These are phyloP conservation scores for Thuja plicata DNA, from an alignment of 83 land plant species.

Conservation along the genomic window DNA sequence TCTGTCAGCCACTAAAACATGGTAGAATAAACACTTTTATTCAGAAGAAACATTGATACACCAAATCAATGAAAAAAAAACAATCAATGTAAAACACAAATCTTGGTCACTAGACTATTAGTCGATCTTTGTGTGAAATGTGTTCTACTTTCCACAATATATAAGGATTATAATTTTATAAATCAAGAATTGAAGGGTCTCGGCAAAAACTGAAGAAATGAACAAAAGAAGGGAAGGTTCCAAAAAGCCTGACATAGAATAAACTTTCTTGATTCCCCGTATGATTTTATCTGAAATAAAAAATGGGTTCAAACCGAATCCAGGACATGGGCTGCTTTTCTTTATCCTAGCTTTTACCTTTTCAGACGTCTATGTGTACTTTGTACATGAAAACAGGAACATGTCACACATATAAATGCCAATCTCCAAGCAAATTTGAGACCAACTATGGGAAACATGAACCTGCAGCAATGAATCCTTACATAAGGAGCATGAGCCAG, in stretches of 20 bases:
- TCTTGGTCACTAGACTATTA: not conserved
- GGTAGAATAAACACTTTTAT: not conserved
- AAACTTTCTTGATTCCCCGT: not conserved
- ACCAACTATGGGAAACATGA: slow-evolving; percentile 12
- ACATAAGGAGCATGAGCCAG: slow-evolving; percentile 3
- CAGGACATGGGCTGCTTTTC: not conserved
- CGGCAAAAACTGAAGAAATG: not conserved
- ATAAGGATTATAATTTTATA: not conserved
- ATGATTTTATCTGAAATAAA: not conserved
- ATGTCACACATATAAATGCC: slow-evolving; percentile 4
- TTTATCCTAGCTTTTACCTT: slow-evolving; percentile 7
- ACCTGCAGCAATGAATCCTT: slow-evolving; percentile 10
- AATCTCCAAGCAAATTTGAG: slow-evolving; percentile 16
- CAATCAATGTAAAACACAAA: not conserved
- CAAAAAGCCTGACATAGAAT: slow-evolving; percentile 1
- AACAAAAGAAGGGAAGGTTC: not conserved
- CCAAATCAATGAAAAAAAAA: not conserved
- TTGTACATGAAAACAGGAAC: slow-evolving; percentile 7
- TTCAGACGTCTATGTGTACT: not conserved
- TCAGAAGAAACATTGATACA: not conserved
- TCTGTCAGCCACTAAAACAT: not conserved
- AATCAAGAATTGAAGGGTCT: not conserved
- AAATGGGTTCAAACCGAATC: not conserved
- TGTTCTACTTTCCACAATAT: not conserved
- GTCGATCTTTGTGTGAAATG: not conserved